These are phyloP conservation scores for Piper betle DNA, from an alignment of 164 flowering plant species.

Conservation along the genomic window DNA sequence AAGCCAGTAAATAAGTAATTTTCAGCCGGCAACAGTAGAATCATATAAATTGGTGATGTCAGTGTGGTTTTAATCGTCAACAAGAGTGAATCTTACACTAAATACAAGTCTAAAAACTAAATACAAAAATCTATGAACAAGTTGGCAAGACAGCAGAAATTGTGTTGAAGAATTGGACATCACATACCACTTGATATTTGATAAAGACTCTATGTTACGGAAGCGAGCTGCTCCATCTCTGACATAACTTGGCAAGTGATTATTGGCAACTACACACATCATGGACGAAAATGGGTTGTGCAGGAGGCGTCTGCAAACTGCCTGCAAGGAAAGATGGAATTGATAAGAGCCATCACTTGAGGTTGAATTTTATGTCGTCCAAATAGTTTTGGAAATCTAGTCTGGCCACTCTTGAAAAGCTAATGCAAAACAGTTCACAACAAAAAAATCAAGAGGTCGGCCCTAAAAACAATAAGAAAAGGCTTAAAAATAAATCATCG, in stretches of 20 bases:
- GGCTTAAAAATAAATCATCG: not conserved
- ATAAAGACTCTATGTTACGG: slow-evolving; percentile 51
- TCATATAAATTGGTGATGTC: no score
- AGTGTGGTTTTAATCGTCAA: no score
- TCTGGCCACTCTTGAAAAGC: slow-evolving; percentile 55
- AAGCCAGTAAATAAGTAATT: no score
- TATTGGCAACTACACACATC: slow-evolving; percentile 88
- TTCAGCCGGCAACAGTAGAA: no score
- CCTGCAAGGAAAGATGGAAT: slow-evolving; percentile 31
- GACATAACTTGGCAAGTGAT: slow-evolving; percentile 62
- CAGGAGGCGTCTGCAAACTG: slow-evolving; percentile 67
- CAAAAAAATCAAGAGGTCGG: slow-evolving; percentile 81
- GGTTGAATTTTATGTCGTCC: not conserved
- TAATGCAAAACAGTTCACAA: slow-evolving; percentile 87
- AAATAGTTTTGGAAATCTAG: not conserved
- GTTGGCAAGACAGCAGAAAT: no score
- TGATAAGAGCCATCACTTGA: slow-evolving; percentile 1
- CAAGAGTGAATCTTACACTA: no score
- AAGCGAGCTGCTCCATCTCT: slow-evolving; percentile 93
- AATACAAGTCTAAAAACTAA: no score
- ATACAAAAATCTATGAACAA: no score
- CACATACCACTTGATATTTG: slow-evolving; percentile 36
- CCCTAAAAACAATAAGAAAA: slow-evolving; percentile 30
- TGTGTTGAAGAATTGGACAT: not conserved
- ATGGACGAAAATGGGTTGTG: slow-evolving; percentile 77